These are phyloP conservation scores for Elsinoe arachidis DNA, from an alignment of 2,329 filamentous ascomycete species.

Conservation along the genomic window DNA sequence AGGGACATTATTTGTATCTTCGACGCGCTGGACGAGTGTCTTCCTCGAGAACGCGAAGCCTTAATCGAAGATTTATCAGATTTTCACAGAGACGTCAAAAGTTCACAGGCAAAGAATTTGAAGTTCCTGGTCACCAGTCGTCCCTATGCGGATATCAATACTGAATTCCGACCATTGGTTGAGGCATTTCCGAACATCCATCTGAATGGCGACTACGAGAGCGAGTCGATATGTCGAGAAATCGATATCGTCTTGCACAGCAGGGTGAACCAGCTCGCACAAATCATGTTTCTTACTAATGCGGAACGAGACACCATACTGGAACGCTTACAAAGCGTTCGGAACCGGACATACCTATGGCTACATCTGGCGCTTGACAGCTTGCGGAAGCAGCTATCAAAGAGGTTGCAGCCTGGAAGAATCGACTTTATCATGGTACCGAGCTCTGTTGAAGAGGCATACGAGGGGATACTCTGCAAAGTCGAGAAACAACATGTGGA, in stretches of 20 bases:
- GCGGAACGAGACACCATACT: background rate
- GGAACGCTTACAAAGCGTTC: constrained; percentile 17
- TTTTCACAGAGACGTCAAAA: too few relatives aligned
- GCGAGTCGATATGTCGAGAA: constrained; percentile 13
- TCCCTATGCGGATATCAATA: constrained; percentile 15
- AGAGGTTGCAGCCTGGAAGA: constrained; percentile 14
- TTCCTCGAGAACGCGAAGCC: constrained; percentile 10
- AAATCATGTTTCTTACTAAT: too few relatives aligned
- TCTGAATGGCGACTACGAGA: constrained; percentile 16
- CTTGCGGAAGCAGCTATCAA: constrained; percentile 15
- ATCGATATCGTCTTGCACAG: background rate
- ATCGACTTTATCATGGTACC: constrained; percentile 19
- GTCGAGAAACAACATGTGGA: background rate
- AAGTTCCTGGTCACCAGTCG: constrained; percentile 19
- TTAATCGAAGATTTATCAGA: constrained; percentile 13
- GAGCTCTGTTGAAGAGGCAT: constrained; percentile 22
- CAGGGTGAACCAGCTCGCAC: too few relatives aligned
- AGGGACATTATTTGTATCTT: constrained; percentile 18
- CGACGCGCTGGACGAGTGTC: constrained; percentile 24
- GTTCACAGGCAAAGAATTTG: too few relatives aligned
- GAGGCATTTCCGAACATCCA: constrained; percentile 5
- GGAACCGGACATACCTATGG: constrained; percentile 27
- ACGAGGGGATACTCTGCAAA: constrained; percentile 22
- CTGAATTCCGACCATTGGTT: background rate
- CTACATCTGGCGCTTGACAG: constrained; percentile 21